Conservation (phyloP, 495 filamentous ascomycete genomes). For the Mytilinidion resinicola region DNA sequence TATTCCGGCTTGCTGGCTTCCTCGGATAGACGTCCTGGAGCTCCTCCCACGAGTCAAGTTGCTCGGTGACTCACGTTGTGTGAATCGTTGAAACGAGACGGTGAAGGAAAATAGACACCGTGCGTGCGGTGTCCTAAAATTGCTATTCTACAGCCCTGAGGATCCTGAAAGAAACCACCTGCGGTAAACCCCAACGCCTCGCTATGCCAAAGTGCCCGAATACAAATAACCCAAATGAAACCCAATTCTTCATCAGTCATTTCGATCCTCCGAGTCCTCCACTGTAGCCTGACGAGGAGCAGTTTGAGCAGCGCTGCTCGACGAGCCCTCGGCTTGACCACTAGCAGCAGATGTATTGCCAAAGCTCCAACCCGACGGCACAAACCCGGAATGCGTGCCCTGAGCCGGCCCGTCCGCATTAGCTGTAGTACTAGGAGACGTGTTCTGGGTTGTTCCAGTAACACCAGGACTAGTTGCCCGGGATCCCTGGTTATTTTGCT, state of each 20-base stretch:
- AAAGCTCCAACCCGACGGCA: slow-evolving; percentile 25
- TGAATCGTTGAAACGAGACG: no score
- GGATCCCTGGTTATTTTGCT: background rate
- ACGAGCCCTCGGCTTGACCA: slow-evolving; percentile 5
- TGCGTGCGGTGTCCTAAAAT: background rate
- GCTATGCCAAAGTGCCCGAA: slow-evolving; percentile 17
- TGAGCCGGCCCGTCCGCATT: slow-evolving; percentile 4
- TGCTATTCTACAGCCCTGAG: background rate
- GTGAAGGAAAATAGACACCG: no score
- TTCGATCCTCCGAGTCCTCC: slow-evolving; percentile 18
- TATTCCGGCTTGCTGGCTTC: no score
- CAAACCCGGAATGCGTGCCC: slow-evolving; percentile 9
- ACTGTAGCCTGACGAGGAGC: slow-evolving; percentile 13
- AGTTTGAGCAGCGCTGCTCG: slow-evolving; percentile 5
- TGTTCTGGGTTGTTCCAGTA: background rate
- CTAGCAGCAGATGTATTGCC: slow-evolving; percentile 10
- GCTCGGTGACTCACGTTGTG: no score
- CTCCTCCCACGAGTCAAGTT: no score
- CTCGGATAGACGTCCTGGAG: no score
- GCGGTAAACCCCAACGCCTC: slow-evolving; percentile 15
- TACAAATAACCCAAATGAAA: background rate
- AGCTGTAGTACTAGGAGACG: slow-evolving; percentile 1
- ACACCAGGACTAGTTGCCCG: background rate
- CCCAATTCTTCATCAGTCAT: background rate
- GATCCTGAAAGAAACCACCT: background rate